Evolutionary conservation across 2,329 filamentous ascomycete species (phyloP).

Genomic region (Aspergillus calidoustus): DNA sequence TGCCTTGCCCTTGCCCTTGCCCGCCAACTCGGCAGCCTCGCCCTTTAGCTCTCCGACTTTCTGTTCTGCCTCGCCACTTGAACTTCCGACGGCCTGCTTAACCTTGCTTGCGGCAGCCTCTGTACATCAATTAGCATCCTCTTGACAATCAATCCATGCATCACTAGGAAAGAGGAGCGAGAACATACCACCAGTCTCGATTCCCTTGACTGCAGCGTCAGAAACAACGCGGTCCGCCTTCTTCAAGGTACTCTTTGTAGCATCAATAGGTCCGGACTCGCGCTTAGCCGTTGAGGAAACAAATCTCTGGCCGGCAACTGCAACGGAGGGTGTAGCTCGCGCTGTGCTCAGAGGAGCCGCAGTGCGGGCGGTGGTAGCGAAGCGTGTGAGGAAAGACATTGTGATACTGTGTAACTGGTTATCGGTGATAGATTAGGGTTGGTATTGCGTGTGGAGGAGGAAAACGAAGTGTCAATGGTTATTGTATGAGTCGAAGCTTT

Average conservation of each 20-base stretch:
- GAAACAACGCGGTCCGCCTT: conserved; percentile 61
- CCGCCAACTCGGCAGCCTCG: conserved; percentile 21
- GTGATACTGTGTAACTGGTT: neutral
- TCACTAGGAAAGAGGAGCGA: neutral
- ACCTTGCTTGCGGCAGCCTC: conserved; percentile 56
- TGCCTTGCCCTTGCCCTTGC: conserved; percentile 23
- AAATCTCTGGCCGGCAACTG: conserved; percentile 27
- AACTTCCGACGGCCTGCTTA: conserved; percentile 47
- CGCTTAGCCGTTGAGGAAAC: conserved; percentile 59
- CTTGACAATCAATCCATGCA: neutral
- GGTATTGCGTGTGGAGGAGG: neutral
- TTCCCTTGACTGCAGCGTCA: conserved; percentile 62
- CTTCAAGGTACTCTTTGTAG: conserved; percentile 63
- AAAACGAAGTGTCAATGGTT: neutral
- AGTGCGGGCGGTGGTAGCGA: conserved; percentile 34
- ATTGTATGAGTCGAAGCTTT: neutral
- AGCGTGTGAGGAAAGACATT: conserved; percentile 45
- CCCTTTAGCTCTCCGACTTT: conserved; percentile 43
- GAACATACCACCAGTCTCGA: conserved; percentile 64
- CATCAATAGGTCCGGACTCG: conserved; percentile 59
- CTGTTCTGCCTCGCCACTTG: conserved; percentile 52
- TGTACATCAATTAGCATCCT: conserved; percentile 30
- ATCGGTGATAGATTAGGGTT: neutral
- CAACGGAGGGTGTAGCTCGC: conserved; percentile 21
- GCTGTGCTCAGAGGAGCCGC: conserved; percentile 12